A percentile compares a stretch with the other conserved stretches of the same genome.
Conservation (phyloP, 768 basidiomycete species). For the Tricholoma matsutake region DNA sequence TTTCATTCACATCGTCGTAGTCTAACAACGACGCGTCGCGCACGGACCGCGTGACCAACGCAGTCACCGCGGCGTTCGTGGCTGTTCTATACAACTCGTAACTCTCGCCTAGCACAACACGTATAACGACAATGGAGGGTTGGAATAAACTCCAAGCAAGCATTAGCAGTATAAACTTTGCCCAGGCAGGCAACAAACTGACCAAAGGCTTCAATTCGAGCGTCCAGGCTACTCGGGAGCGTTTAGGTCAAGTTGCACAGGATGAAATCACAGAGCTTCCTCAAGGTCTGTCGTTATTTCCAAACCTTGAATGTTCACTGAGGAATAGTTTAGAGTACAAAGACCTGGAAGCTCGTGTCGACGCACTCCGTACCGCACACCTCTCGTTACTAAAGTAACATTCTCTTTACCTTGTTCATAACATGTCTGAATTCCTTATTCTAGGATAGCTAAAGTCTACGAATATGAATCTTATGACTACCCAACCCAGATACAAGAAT, state of each 20-base stretch:
- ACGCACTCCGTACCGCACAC: conserved; percentile 83
- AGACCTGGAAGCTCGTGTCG: conserved; percentile 92
- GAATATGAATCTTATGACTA: conserved; percentile 87
- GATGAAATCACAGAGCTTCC: conserved; percentile 96
- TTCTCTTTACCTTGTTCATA: not conserved
- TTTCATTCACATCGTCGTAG: too few species aligned
- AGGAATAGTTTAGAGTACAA: conserved; percentile 74
- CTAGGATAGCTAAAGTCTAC: conserved; percentile 84
- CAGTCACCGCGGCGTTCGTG: not conserved
- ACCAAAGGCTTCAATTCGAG: conserved; percentile 78
- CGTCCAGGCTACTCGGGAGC: conserved; percentile 84
- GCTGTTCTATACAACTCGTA: not conserved
- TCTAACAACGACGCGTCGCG: not conserved
- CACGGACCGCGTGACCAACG: not conserved
- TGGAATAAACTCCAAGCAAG: conserved; percentile 72
- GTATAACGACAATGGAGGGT: conserved; percentile 44
- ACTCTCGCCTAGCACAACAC: not conserved
- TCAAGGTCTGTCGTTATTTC: conserved; percentile 48
- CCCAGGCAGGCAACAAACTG: conserved; percentile 72
- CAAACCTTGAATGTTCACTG: not conserved
- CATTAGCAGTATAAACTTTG: conserved; percentile 61
- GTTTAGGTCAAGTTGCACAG: conserved; percentile 82
- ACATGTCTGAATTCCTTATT: not conserved
- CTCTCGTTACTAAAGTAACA: conserved; percentile 71
- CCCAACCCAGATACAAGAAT: conserved; percentile 86